These are phyloP conservation scores for Spiromastix sp. DNA, from an alignment of 2,329 filamentous ascomycete genomes.

Conservation along the genomic window DNA sequence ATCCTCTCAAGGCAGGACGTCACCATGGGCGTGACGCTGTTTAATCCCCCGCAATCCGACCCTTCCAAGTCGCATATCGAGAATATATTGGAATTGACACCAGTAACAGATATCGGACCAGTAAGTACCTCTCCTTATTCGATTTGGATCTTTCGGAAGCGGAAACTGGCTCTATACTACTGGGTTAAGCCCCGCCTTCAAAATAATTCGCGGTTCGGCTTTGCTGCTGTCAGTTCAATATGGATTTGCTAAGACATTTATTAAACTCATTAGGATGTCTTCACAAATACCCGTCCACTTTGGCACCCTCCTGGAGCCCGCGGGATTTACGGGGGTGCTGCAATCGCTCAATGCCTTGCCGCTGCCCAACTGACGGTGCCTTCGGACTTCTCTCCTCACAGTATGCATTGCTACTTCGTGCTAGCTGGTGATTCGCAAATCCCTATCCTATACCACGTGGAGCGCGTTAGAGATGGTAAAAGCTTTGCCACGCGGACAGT, in stretches of 20 bases:
- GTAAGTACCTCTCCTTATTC: constrained; percentile 40
- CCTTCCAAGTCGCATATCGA: constrained; percentile 70
- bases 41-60: constrained; percentile 65
- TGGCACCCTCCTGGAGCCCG: constrained; percentile 90
- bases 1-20: too few species aligned
- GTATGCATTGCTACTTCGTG: constrained; percentile 98
- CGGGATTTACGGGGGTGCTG: constrained; percentile 85
- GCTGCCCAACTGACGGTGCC: constrained; percentile 84
- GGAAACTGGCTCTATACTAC: too few species aligned
- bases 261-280: constrained; percentile 57
- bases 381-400: constrained; percentile 70
- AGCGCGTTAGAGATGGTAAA: constrained; percentile 80
- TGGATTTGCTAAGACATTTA: too few species aligned
- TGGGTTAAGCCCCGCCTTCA: too few species aligned
- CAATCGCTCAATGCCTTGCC: constrained; percentile 83
- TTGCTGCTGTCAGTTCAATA: too few species aligned
- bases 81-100: constrained; percentile 76
- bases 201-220: too few species aligned
- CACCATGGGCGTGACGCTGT: constrained; percentile 45
- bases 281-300: constrained; percentile 82
- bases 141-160: too few species aligned
- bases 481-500: constrained; percentile 89
- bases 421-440: constrained; percentile 76
- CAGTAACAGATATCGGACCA: constrained; percentile 50
- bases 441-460: constrained; percentile 89